These are phyloP conservation scores for Sporopachydermia lactativora DNA, from an alignment of 805 yeast species.

Conservation along the genomic window DNA sequence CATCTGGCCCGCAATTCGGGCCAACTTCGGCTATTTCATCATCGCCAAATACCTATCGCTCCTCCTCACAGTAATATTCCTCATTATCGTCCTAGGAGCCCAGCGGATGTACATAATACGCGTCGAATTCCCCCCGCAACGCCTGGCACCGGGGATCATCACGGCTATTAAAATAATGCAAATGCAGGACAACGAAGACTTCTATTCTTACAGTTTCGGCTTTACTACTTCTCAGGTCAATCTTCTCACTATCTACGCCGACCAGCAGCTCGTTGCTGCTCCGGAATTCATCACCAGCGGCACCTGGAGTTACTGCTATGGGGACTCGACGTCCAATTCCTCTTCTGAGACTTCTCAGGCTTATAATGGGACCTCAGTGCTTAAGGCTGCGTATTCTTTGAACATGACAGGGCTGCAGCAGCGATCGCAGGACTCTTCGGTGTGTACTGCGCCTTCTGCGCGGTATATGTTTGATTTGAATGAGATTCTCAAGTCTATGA, in stretches of 20 bases:
- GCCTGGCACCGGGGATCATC: conserved; percentile 40
- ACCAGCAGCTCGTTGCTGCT: conserved; percentile 28
- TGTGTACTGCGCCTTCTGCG: not conserved
- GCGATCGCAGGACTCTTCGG: not conserved
- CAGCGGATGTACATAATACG: conserved; percentile 15
- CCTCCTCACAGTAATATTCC: not conserved
- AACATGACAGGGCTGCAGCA: not conserved
- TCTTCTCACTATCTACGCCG: conserved; percentile 31
- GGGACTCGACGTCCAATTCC: no score
- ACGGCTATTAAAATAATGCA: conserved; percentile 23
- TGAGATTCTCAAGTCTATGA: not conserved
- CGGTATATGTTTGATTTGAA: not conserved
- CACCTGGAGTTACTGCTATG: conserved; percentile 32
- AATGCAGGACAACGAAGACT: conserved; percentile 13
- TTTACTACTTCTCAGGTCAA: conserved; percentile 36
- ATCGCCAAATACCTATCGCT: not conserved
- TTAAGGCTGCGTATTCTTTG: not conserved
- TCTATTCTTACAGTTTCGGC: conserved; percentile 16
- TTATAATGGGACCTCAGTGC: not conserved
- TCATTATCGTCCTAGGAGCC: conserved; percentile 9
- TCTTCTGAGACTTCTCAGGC: no score
- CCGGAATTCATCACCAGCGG: conserved; percentile 34
- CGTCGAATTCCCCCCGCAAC: conserved; percentile 36
- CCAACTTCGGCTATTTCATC: not conserved
- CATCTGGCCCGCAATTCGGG: not conserved